Percentiles rank a stretch among this genome's conserved stretches.
These are phyloP conservation scores for Hypoxylon fuscum DNA, from an alignment of 495 filamentous ascomycete genomes.

Conservation along the genomic window DNA sequence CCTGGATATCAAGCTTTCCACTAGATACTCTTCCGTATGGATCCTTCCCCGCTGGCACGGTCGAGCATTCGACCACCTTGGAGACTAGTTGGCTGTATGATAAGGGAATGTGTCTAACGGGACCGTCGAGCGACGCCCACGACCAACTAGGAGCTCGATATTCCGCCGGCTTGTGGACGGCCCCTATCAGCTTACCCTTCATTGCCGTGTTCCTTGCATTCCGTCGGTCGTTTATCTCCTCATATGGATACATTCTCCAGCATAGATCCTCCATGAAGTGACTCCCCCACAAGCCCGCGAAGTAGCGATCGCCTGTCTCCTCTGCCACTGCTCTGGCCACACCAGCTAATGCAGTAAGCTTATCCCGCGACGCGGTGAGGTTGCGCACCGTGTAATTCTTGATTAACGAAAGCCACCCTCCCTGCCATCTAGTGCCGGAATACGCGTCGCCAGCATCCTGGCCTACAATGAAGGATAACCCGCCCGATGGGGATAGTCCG, in stretches of 20 bases:
- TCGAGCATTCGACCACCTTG: slow-evolving; percentile 9
- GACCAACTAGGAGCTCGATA: slow-evolving; percentile 26
- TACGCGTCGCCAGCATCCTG: slow-evolving; percentile 10
- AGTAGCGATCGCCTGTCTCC: slow-evolving; percentile 18
- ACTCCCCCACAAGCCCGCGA: slow-evolving; percentile 19
- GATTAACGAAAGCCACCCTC: slow-evolving; percentile 17
- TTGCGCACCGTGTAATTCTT: slow-evolving; percentile 26
- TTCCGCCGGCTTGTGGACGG: not conserved
- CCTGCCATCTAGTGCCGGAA: slow-evolving; percentile 12
- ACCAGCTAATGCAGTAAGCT: slow-evolving; percentile 29
- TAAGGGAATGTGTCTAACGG: slow-evolving; percentile 20
- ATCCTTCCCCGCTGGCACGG: slow-evolving; percentile 10
- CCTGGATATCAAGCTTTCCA: slow-evolving; percentile 24
- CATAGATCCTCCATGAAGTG: slow-evolving; percentile 28
- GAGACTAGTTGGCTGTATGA: slow-evolving; percentile 16
- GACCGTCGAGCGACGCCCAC: slow-evolving; percentile 26
- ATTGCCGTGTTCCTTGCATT: slow-evolving; percentile 19
- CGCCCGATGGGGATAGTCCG: slow-evolving; percentile 5
- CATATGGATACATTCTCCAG: slow-evolving; percentile 19
- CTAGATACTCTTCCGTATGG: slow-evolving; percentile 18
- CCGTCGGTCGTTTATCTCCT: slow-evolving; percentile 18
- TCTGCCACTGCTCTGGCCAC: slow-evolving; percentile 62
- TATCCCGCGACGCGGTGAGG: slow-evolving; percentile 14
- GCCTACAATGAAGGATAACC: slow-evolving; percentile 27
- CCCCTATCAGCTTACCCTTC: slow-evolving; percentile 6